A percentile compares a stretch with the other conserved stretches of the same genome.
Conservation (phyloP, 1,284 basidiomycete species). For the Tranzscheliella williamsii region DNA sequence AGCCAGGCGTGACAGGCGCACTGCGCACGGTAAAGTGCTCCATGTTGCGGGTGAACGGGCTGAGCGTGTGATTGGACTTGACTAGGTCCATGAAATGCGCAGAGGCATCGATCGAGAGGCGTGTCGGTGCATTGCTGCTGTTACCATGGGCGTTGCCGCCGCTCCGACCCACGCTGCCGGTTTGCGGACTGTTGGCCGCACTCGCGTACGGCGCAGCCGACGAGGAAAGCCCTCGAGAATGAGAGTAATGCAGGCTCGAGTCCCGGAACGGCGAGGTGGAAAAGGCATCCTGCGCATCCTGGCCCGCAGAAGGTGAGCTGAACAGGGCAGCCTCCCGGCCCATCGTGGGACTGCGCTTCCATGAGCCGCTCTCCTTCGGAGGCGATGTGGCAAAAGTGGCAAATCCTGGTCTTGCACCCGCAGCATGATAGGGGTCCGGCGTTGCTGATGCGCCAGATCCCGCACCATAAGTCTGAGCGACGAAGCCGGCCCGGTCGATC, state of each 20-base stretch:
- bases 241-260: slow-evolving; percentile 22
- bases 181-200: slow-evolving; percentile 23
- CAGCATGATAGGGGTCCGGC: slow-evolving; percentile 12
- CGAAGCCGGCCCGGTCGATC: slow-evolving; percentile 8
- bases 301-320: slow-evolving; percentile 13
- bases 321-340: slow-evolving; percentile 13
- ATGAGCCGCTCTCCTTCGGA: slow-evolving; percentile 8
- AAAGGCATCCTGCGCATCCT: slow-evolving; percentile 32
- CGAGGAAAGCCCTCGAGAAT: slow-evolving; percentile 10
- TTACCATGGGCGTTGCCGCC: neutral
- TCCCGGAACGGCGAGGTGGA: slow-evolving; percentile 32
- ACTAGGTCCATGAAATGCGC: slow-evolving; percentile 53
- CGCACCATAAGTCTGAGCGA: slow-evolving; percentile 6
- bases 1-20: slow-evolving; percentile 47
- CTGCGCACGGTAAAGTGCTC: slow-evolving; percentile 55
- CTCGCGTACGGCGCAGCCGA: slow-evolving; percentile 9
- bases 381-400: slow-evolving; percentile 26
- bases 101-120: slow-evolving; percentile 38
- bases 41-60: slow-evolving; percentile 51
- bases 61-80: slow-evolving; percentile 53
- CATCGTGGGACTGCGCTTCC: slow-evolving; percentile 21
- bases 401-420: slow-evolving; percentile 20
- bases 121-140: slow-evolving; percentile 4
- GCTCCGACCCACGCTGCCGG: neutral
- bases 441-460: slow-evolving; percentile 18